Evolutionary conservation across 73 alveolate species (phyloP), one percentile per base, ranked within the genome.

Genomic region (Blepharisma japonicum): DNA sequence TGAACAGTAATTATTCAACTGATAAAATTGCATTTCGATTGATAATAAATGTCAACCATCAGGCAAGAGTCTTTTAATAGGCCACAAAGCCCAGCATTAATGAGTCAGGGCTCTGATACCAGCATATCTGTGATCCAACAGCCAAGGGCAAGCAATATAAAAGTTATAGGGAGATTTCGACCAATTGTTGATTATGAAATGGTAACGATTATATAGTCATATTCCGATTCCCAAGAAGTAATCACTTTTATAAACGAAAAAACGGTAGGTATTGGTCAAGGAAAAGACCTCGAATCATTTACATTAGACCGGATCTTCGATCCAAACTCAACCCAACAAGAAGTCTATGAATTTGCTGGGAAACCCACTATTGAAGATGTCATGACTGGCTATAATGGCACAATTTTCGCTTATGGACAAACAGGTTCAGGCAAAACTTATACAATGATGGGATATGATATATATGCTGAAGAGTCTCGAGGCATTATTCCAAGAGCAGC

Each of bases 371-470:
- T 93, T 6, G 80, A 87, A 68, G 97, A 95, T 84, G 82, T 83
- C 14, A 25, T 83, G 39, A 77, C 72, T 61, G 95, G 95, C 48
- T 88, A 85, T 86, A 88, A 88, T 71, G 67, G 85, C 45, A 85
- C 95, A 5, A 88, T 88, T 0, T 83, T 88, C 53, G 93, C 93
- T 27, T 88, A 88, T 86, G 95, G 95, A 0, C 90, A 90, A 85
- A 90, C 97, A 11, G 97, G 97, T 0, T 87, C 95, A 5, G 95
- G 95, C 20, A 91, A 91, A 78, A 91, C 97, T 2, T 91, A 85
- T 74, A 88, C 97, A 5, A 91, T 88, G 95, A 91, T 55, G 93
- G 93, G 39, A 80, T 86, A 51, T 70, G 77, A 45, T 89, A 71
- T 68, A 77, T 79, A 54, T 71, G 76, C 67, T 61, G 78, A 56